Base-by-base conservation (phyloP, 2,329 filamentous ascomycete species). In the Fusarium palustre region DNA sequence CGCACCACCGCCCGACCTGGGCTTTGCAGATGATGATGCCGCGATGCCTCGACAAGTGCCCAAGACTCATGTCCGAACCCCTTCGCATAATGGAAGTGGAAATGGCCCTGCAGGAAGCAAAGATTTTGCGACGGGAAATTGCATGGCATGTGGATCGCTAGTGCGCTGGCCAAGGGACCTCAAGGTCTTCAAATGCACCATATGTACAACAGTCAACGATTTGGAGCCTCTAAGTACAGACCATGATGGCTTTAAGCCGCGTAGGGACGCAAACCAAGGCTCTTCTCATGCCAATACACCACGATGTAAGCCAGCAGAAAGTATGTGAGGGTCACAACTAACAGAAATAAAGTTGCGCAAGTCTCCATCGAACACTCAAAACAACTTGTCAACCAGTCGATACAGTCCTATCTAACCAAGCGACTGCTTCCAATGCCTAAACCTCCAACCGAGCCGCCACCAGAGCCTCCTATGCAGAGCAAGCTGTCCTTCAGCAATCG, bases 141-240 rank as follows among this genome's bases (percentile, higher is more conserved):
- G 94, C 77, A 94, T 95, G 87, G 94, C 93, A 34, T 97, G 94
- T 78, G 92, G 91, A 73, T 91, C 91, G 56, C 87, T 90, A 58
- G 90, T 97, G 69, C 87, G 91, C 59, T 97, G 93, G 90, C 93
- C 93, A 3, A 87, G 86, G 66, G 87, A 90, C 55, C 80, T 94
- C 65, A 87, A 87, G 36, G 87, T 91, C 38, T 97, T 96, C 79
- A 87, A 93, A 72, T 97, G 94, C 78, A 91, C 92, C 42, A 91
- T 92, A 56, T 97, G 94, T 78, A 82, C 92, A 74, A 96, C 92
- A 20, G 89, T 97, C 76, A 97, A 97, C 76, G 93, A 97, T 76
- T 79, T 97, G 54, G 76, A 76, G 33, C 74, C 77, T 15, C 61
- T 66, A 38, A 63, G 66, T 7, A 56, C 56, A 30, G 72, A 72